Base-by-base conservation (phyloP, 345 rosid genomes). In the Atalantia buxifolia region DNA sequence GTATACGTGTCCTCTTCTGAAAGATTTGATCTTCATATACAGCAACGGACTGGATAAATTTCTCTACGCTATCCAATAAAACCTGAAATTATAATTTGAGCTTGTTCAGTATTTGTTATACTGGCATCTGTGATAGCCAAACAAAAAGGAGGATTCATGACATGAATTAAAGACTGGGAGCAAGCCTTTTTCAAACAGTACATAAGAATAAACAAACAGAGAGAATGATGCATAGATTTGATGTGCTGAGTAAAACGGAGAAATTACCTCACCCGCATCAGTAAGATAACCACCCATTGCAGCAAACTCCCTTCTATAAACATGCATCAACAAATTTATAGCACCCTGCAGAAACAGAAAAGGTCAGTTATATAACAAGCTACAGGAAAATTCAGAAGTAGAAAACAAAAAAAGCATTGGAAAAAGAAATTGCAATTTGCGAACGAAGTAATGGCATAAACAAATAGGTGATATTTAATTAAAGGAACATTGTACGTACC, bases 261-360 rank as follows among this genome's bases (percentile, higher is more conserved):
- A 80, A 81, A 79, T 81, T 90, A 94, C 99, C 98, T 97, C 98
- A 88, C 99, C 99, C 77, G 95, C 95, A 85, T 90, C 93, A 72
- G 98, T 97, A 78, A 97, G 90, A 87, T 97, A 97, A 82, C 99
- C 99, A 82, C 98, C 98, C 90, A 97, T 93, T 68, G 87, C 86
- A 82, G 94, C 13, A 80, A 97, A 94, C 87, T 97, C 99, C 84
- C 85, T 91, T 87, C 89, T 86, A 86, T 94, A 97, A 66, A 94
- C 87, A 77, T 89, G 87, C 99, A 97, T 92, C 87, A 97, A 82
- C 80, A 97, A 89, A 86, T 83, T 93, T 88, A 97, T 92, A 78
- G 98, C 98, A 84, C 98, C 99, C 99, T 97, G 92, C 74, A 80
- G 76, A 72, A 64, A 68, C 28, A 84, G 50, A 81, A 84, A 84